Percentiles rank a stretch among this genome's conserved stretches.
These are phyloP conservation scores for Amanita rubescens DNA, from an alignment of 768 basidiomycete genomes.

Conservation along the genomic window DNA sequence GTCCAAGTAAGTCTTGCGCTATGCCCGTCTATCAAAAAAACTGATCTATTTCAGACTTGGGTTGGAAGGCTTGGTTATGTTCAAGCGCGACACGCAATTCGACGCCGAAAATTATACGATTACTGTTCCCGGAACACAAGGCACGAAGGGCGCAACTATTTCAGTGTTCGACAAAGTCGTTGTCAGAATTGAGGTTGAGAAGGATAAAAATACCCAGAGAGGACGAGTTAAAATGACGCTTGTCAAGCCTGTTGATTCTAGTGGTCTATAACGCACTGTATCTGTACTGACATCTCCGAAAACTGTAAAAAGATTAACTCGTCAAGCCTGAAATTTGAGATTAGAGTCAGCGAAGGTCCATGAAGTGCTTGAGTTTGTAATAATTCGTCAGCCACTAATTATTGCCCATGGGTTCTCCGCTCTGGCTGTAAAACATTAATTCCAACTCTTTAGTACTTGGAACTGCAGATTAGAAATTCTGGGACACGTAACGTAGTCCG, in stretches of 20 bases:
- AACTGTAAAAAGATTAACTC: too few relatives aligned
- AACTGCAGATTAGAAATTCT: too few relatives aligned
- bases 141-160: slow-evolving; percentile 44
- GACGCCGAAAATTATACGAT: slow-evolving; percentile 90
- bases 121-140: slow-evolving; percentile 44
- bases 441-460: too few relatives aligned
- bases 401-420: too few relatives aligned
- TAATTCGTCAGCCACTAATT: too few relatives aligned
- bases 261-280: slow-evolving; percentile 22
- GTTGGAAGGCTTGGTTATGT: slow-evolving; percentile 89
- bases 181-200: slow-evolving; percentile 89
- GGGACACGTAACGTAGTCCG: too few relatives aligned
- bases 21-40: neutral
- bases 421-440: too few relatives aligned
- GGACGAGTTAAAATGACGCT: slow-evolving; percentile 85
- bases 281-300: too few relatives aligned
- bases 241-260: slow-evolving; percentile 55
- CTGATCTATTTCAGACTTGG: slow-evolving; percentile 54
- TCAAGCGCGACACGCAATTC: slow-evolving; percentile 84
- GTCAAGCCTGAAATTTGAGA: too few relatives aligned
- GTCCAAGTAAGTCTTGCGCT: slow-evolving; percentile 59
- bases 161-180: slow-evolving; percentile 91
- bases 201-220: slow-evolving; percentile 89
- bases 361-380: too few relatives aligned
- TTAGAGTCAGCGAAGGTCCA: too few relatives aligned